Base-by-base conservation (phyloP, 2,329 filamentous ascomycete genomes). In the Trichoderma brevicompactum region DNA sequence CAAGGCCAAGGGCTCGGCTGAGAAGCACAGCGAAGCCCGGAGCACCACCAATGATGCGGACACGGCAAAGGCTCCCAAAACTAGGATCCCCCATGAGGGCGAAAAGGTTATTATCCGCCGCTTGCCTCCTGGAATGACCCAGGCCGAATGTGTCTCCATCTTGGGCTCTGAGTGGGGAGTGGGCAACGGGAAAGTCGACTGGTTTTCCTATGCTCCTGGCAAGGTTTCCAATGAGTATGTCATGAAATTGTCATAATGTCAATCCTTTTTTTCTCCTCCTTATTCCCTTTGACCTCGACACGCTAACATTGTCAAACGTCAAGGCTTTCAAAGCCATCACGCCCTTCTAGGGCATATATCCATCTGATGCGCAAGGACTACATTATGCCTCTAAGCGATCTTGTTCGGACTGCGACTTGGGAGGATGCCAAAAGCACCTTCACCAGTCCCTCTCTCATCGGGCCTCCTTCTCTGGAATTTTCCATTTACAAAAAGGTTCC, bases 51-150 rank as follows among this genome's bases (percentile, higher is more conserved):
- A 68, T 62, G 75, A 73, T 46, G 67, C 67, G 44, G 75, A 76
- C 10, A 52, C 74, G 15, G 28, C 59, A 54, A 77, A 74, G 64
- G 66, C 74, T 1, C 60, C 73, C 43, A 76, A 70, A 64, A 64
- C 74, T 8, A 78, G 74, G 66, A 43, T 74, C 52, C 74, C 76
- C 13, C 76, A 74, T 69, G 75, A 78, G 65, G 90, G 92, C 66
- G 85, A 96, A 73, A 98, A 98, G 81, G 84, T 97, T 12, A 83
- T 96, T 28, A 83, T 97, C 63, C 88, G 96, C 60, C 87, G 94
- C 65, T 85, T 99, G 4, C 92, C 95, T 9, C 94, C 95, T 1
- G 92, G 90, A 8, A 83, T 99, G 75, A 96, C 91, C 0, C 86
- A 92, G 72, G 78, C 83, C 0, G 95, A 99, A 73, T 94, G 96